phyloP scores from a whole-genome alignment of 805 yeast species.

The Metschnikowia shivogae region DNA sequence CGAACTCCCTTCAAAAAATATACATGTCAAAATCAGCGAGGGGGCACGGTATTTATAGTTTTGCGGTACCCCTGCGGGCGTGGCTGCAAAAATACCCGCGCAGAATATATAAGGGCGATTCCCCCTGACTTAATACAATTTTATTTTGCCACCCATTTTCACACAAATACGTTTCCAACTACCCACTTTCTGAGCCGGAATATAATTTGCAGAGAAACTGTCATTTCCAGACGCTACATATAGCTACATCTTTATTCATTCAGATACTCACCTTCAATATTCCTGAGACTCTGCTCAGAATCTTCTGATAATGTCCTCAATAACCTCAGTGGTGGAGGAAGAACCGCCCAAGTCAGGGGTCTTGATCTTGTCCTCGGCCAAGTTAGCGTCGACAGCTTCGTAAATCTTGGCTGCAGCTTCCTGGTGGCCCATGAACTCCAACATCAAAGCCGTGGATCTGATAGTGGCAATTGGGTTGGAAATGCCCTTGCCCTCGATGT shows the following conservation, averaged over 20 bases:
- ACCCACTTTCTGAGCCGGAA: too few species aligned
- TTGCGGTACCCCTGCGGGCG: not conserved
- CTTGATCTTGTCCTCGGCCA: slow-evolving; percentile 68
- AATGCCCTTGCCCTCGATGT: slow-evolving; percentile 91
- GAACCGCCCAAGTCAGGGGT: slow-evolving; percentile 97
- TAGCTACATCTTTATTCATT: not conserved
- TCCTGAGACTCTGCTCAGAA: slow-evolving; percentile 19
- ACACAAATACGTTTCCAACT: not conserved
- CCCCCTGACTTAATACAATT: not conserved
- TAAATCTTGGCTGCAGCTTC: slow-evolving; percentile 89
- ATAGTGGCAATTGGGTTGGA: slow-evolving; percentile 97
- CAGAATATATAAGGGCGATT: not conserved
- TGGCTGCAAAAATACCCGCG: slow-evolving; percentile 4
- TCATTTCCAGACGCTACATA: too few species aligned
- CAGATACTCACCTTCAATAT: not conserved
- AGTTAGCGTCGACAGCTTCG: slow-evolving; percentile 90
- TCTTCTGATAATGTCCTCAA: slow-evolving; percentile 69
- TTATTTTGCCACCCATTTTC: not conserved
- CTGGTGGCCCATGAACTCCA: slow-evolving; percentile 91
- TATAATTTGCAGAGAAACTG: too few species aligned
- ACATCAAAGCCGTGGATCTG: slow-evolving; percentile 94
- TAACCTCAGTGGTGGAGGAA: slow-evolving; percentile 80
- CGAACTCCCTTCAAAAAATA: too few species aligned
- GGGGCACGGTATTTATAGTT: not conserved
- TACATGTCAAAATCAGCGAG: not conserved